Percentiles rank a stretch among this genome's conserved stretches.
These are phyloP conservation scores for Colletotrichum limetticola DNA, from an alignment of 2,329 filamentous ascomycete species.

Conservation along the genomic window DNA sequence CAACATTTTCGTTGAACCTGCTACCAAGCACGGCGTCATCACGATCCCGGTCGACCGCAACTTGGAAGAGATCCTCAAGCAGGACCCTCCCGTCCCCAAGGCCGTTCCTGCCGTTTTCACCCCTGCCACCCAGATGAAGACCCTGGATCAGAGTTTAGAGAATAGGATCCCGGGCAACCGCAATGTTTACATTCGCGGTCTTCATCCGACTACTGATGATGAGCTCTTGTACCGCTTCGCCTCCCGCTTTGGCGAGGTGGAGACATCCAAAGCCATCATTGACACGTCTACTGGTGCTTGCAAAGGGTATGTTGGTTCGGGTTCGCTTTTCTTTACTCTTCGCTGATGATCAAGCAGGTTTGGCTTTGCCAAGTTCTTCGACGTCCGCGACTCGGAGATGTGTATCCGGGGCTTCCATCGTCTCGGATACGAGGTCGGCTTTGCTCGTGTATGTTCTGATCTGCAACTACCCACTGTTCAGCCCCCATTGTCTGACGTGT, in stretches of 20 bases:
- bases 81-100: constrained; percentile 84
- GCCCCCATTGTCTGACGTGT: constrained; percentile 41
- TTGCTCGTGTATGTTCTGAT: constrained; percentile 77
- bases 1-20: constrained; percentile 51
- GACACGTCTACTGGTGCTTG: constrained; percentile 92
- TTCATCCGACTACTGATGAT: constrained; percentile 95
- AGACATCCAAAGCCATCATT: constrained; percentile 98
- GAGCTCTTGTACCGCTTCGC: constrained; percentile 87
- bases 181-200: constrained; percentile 97
- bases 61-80: constrained; percentile 74
- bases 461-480: not conserved
- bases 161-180: constrained; percentile 92
- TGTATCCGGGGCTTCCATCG: constrained; percentile 97
- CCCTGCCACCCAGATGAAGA: constrained; percentile 86
- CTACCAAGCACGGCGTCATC: constrained; percentile 52
- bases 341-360: constrained; percentile 70
- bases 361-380: constrained; percentile 95
- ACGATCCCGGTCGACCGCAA: constrained; percentile 56
- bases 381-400: constrained; percentile 88
- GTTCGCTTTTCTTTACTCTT: constrained; percentile 2
- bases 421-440: constrained; percentile 96
- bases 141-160: constrained; percentile 91
- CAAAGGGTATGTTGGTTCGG: constrained; percentile 78
- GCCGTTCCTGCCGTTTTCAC: constrained; percentile 92
- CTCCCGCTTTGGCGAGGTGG: constrained; percentile 88